Conservation (phyloP, 164 flowering plant species). For the Magnolia officinalis region DNA sequence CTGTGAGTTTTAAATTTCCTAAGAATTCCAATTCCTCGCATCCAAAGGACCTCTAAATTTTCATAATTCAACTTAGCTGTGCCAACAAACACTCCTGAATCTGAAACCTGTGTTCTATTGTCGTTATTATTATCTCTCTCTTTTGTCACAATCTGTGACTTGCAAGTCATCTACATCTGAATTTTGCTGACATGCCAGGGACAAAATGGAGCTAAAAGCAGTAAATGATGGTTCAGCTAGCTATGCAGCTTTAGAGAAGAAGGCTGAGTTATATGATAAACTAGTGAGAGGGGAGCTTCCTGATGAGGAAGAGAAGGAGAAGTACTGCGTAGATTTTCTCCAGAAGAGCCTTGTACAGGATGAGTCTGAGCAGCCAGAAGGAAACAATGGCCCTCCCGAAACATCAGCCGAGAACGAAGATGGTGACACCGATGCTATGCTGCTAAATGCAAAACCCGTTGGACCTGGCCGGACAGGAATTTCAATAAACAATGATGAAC, state of each 20-base stretch:
- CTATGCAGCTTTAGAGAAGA: constrained; percentile 87
- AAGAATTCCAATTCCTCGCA: too few relatives aligned
- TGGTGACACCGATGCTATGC: constrained; percentile 27
- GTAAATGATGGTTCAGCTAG: constrained; percentile 76
- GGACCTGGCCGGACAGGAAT: constrained; percentile 68
- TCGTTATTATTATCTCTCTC: too few relatives aligned
- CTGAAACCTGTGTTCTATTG: too few relatives aligned
- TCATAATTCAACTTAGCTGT: too few relatives aligned
- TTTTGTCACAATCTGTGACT: too few relatives aligned
- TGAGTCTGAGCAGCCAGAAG: constrained; percentile 31
- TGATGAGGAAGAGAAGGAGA: constrained; percentile 92
- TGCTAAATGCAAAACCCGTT: constrained; percentile 29
- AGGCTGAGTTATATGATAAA: constrained; percentile 88
- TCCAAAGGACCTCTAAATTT: too few relatives aligned
- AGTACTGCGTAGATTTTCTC: constrained; percentile 93
- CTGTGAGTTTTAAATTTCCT: too few relatives aligned
- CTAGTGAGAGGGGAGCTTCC: constrained; percentile 76
- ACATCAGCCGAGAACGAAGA: constrained; percentile 28
- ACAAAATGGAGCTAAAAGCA: constrained; percentile 92
- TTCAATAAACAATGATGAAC: constrained; percentile 52
- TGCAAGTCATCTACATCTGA: background rate
- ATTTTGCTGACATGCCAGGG: constrained; percentile 40
- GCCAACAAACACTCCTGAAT: too few relatives aligned
- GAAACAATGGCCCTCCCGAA: constrained; percentile 12
- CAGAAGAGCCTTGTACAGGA: constrained; percentile 53